Evolutionary conservation across 441 rosid genomes (phyloP).

Genomic region (Mallotus japonicus): DNA sequence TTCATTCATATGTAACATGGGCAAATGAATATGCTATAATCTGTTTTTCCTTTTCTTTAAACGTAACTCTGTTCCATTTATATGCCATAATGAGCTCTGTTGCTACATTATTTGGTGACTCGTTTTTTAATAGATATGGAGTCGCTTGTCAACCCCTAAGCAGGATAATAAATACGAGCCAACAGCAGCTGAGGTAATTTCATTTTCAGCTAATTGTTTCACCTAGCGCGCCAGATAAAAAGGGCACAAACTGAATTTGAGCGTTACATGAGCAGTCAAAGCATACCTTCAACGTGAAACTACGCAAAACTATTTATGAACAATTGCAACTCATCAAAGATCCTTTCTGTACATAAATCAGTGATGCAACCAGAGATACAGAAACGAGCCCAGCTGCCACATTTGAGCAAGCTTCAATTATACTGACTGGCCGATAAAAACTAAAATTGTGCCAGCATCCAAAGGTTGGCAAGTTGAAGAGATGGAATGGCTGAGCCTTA

Average conservation of each 20-base stretch:
- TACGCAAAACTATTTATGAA: constrained; percentile 30
- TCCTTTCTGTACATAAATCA: constrained; percentile 32
- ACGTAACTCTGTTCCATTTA: no score
- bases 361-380: constrained; percentile 6
- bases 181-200: no score
- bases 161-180: no score
- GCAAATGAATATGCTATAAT: neutral
- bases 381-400: neutral
- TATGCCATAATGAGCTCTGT: no score
- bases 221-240: no score
- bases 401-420: constrained; percentile 12
- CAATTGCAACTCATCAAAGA: constrained; percentile 32
- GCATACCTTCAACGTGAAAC: constrained; percentile 14
- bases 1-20: no score
- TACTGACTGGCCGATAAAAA: neutral
- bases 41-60: no score
- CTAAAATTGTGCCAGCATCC: neutral
- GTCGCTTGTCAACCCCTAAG: no score
- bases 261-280: neutral
- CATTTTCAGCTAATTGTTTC: no score
- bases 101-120: no score
- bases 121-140: no score
- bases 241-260: neutral
- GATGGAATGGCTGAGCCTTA: neutral
- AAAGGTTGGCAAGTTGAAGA: constrained; percentile 8